phyloP scores from a whole-genome alignment of 768 basidiomycete genomes.

The Coprinopsis cinerea region DNA sequence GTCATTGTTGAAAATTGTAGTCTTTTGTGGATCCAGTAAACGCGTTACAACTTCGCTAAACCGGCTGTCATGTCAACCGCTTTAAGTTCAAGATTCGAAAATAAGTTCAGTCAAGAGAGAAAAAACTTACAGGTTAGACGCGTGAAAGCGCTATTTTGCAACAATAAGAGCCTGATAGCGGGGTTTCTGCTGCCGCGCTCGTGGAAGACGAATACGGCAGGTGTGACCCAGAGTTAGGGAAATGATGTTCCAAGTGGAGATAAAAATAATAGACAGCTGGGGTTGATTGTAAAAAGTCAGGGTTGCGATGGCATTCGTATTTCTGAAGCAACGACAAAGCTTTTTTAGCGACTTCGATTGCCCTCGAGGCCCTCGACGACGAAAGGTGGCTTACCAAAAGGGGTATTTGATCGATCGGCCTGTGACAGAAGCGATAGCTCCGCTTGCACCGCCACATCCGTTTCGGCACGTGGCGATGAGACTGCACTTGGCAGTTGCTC shows the following conservation, averaged over 20 bases:
- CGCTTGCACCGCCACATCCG: constrained; percentile 8
- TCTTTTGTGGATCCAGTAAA: constrained; percentile 40
- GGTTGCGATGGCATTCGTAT: constrained; percentile 26
- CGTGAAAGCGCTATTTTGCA: constrained; percentile 29
- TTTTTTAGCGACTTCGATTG: not conserved
- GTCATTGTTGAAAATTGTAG: constrained; percentile 38
- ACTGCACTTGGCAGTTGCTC: constrained; percentile 12
- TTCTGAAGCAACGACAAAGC: not conserved
- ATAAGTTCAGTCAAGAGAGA: constrained; percentile 33
- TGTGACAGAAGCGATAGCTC: not conserved
- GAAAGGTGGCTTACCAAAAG: not conserved
- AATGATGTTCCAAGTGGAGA: constrained; percentile 13
- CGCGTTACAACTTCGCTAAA: constrained; percentile 30
- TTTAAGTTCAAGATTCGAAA: constrained; percentile 31
- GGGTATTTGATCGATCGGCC: constrained; percentile 1
- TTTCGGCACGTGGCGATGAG: constrained; percentile 11
- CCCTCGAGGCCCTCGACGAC: no score
- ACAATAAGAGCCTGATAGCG: constrained; percentile 48
- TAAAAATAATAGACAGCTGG: constrained; percentile 28
- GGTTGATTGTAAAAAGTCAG: constrained; percentile 28
- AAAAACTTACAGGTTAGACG: constrained; percentile 27
- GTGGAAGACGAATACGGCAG: constrained; percentile 30
- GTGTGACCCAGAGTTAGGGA: constrained; percentile 30
- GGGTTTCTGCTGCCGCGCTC: constrained; percentile 35
- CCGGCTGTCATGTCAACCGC: constrained; percentile 52